A percentile compares a stretch with the other conserved stretches of the same genome.
These are phyloP conservation scores for Vigna trinervia DNA, from an alignment of 306 rosid genomes.

Conservation along the genomic window DNA sequence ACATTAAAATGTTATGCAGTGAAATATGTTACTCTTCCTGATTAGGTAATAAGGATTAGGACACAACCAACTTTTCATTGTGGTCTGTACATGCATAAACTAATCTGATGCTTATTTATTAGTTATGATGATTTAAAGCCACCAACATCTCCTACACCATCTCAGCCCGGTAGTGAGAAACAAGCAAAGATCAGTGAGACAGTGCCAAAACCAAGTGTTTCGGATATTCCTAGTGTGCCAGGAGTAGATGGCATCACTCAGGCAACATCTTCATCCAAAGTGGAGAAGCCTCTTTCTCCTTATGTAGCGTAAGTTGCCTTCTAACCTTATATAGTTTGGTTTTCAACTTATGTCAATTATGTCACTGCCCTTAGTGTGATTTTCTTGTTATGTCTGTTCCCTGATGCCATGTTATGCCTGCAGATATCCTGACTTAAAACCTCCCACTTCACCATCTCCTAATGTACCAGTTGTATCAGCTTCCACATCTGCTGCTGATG, in stretches of 20 bases:
- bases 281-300: slow-evolving; percentile 60
- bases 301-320: slow-evolving; percentile 58
- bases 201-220: slow-evolving; percentile 42
- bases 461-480: slow-evolving; percentile 53
- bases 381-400: slow-evolving; percentile 25
- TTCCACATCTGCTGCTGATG: slow-evolving; percentile 44
- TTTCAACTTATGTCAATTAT: slow-evolving; percentile 15
- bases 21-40: slow-evolving; percentile 29
- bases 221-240: slow-evolving; percentile 40
- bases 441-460: slow-evolving; percentile 86
- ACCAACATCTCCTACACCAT: slow-evolving; percentile 56
- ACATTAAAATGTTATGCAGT: slow-evolving; percentile 8
- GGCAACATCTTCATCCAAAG: slow-evolving; percentile 47
- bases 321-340: slow-evolving; percentile 6
- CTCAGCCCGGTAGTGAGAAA: slow-evolving; percentile 48
- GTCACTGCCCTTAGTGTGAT: background rate
- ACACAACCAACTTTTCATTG: slow-evolving; percentile 35
- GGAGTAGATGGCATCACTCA: slow-evolving; percentile 44
- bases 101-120: slow-evolving; percentile 27
- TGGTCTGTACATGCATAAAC: slow-evolving; percentile 11
- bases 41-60: slow-evolving; percentile 48
- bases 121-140: slow-evolving; percentile 64
- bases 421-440: slow-evolving; percentile 82
- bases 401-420: slow-evolving; percentile 33
- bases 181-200: slow-evolving; percentile 32